Base-by-base conservation (phyloP, 2,329 filamentous ascomycete species). In the Coniochaeta ligniaria region DNA sequence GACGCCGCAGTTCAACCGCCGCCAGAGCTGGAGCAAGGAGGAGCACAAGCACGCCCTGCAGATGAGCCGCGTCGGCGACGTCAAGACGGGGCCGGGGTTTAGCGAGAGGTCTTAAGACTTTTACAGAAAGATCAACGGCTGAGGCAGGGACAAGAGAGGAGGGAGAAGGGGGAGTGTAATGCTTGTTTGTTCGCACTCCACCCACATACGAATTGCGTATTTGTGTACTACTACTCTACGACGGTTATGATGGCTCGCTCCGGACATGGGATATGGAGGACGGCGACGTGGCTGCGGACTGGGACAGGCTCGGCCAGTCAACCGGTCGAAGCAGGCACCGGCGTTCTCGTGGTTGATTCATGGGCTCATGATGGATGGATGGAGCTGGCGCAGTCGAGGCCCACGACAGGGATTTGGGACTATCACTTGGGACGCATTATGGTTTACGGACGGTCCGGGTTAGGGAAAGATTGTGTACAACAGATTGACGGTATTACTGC, bases 1-100 rank as follows among this genome's bases (percentile, higher is more conserved):
- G 82, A 76, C 75, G 65, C 82, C 82, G 8, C 65, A 67, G 20
- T 65, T 76, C 59, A 71, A 76, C 64, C 75, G 78, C 11, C 77
- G 80, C 55, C 78, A 80, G 68, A 83, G 80, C 71, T 85, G 78
- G 75, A 78, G 74, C 66, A 73, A 74, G 38, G 79, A 86, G 70
- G 82, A 83, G 68, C 76, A 76, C 69, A 83, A 83, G 70, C 81
- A 77, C 63, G 72, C 72, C 59, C 66, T 81, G 71, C 80, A 83
- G 66, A 79, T 82, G 79, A 72, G 70, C 55, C 72, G 68, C 60
- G 72, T 67, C 2, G 17, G 26, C 6, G 68, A 67, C 36, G 72
- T 73, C 60, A 66, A 72, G 67, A 69, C 71, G 1, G 73, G 72
- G 1, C 72, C 74, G 8, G 78, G 79, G 0, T 81, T 81, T 60